Base-by-base conservation (phyloP, 306 rosid genomes). In the Quercus rubra region DNA sequence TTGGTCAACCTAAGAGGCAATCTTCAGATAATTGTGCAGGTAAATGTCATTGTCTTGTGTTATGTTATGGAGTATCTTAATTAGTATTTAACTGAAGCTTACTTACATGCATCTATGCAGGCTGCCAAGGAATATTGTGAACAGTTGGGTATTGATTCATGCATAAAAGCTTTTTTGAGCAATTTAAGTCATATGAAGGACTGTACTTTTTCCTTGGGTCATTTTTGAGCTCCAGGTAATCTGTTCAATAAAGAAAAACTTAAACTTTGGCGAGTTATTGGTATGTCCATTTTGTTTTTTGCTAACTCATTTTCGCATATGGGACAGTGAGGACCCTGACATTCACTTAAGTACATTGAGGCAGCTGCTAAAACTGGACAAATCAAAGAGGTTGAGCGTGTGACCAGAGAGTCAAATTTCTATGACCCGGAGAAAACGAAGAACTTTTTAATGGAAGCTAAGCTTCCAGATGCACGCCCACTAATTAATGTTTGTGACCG, bases 281-380 rank as follows among this genome's bases (percentile, higher is more conserved):
- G 46, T 67, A 35, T 61, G 59, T 54, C 68, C 18, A 54, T 68
- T 71, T 83, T 27, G 33, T 11, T 74, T 12, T 6, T 51, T 71
- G 14, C 59, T 55, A 28, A 63, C 18, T 79, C 43, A 71, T 20
- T 38, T n/a, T 63, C n/a, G 72, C 73, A 66, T 66, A 62, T 85
- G 90, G 70, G 70, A 73, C 94, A 96, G 99, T 89, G 99, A 96
- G 99, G 99, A 96, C 85, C 99, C 99, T 78, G 99, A 96, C 76
- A 96, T 96, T 79, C 99, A 96, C 91, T 96, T 73, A 96, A 96
- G 94, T 96, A 96, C 94, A 91, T 96, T 58, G 99, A 96, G 82
- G 89, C 99, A 19, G 99, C 99, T 76, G 99, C 99, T 15, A 96
- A 94, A 88, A 96, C 98, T 80, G 99, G 99, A 41, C 99, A 96